Conservation (phyloP, 768 basidiomycete species). For the Rubroboletus satanas region DNA sequence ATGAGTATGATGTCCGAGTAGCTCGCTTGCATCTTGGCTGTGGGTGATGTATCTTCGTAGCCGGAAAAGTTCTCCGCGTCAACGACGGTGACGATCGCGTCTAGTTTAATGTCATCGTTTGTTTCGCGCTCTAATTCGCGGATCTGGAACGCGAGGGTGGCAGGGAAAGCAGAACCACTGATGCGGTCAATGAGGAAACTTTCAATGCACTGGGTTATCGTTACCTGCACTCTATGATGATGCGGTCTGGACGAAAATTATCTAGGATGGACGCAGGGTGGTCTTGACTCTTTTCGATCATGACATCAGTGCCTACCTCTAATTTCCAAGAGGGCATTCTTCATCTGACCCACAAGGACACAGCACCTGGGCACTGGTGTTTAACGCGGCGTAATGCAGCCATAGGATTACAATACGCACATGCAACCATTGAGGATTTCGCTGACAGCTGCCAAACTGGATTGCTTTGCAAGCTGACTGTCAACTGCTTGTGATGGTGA, state of each 20-base stretch:
- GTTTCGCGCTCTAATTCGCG: conserved; percentile 84
- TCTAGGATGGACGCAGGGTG: conserved; percentile 42
- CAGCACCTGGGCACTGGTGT: conserved; percentile 60
- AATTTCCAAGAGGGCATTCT: conserved; percentile 85
- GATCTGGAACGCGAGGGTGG: conserved; percentile 92
- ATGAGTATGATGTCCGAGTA: conserved; percentile 91
- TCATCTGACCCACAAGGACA: conserved; percentile 92
- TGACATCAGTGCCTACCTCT: conserved; percentile 45
- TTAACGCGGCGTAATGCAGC: background rate
- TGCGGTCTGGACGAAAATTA: conserved; percentile 80
- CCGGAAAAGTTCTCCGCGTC: conserved; percentile 90
- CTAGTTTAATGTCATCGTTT: conserved; percentile 69
- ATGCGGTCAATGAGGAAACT: background rate
- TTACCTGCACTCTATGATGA: conserved; percentile 94
- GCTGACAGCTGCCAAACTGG: conserved; percentile 78
- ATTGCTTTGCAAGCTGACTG: conserved; percentile 84
- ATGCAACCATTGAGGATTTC: conserved; percentile 97
- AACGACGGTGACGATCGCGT: conserved; percentile 88
- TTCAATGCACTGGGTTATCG: conserved; percentile 15
- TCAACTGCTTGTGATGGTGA: conserved; percentile 56
- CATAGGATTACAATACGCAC: conserved; percentile 38
- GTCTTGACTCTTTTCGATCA: background rate
- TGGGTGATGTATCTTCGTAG: conserved; percentile 89
- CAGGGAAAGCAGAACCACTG: conserved; percentile 93
- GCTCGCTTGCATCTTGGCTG: conserved; percentile 92